Percentiles rank a stretch among this genome's conserved stretches.
Conservation (phyloP, 768 basidiomycete species). For the Lactifluus pinguis region DNA sequence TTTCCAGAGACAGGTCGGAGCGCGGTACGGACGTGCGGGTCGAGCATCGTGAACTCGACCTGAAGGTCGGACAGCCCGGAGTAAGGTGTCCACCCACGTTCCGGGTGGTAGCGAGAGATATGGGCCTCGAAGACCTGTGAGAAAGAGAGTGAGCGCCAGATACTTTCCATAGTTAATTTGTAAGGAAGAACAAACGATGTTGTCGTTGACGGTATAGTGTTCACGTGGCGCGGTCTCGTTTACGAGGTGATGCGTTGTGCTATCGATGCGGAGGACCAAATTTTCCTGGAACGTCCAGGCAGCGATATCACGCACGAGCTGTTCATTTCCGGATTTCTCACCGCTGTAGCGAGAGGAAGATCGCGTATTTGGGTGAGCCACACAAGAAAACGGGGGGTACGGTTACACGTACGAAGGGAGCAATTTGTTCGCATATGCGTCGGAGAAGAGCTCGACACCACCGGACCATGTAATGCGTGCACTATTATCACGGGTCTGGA, state of each 20-base stretch:
- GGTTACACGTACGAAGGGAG: slow-evolving; percentile 43
- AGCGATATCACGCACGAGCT: slow-evolving; percentile 64
- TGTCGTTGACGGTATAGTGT: slow-evolving; percentile 79
- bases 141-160: background rate
- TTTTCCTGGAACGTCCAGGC: slow-evolving; percentile 91
- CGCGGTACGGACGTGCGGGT: slow-evolving; percentile 85
- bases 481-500: slow-evolving; percentile 76
- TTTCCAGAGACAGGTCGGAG: slow-evolving; percentile 47
- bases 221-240: slow-evolving; percentile 55
- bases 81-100: slow-evolving; percentile 59
- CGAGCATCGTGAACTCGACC: slow-evolving; percentile 97
- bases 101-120: slow-evolving; percentile 59
- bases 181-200: slow-evolving; percentile 47
- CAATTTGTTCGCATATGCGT: slow-evolving; percentile 60
- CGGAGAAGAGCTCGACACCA: slow-evolving; percentile 68
- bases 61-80: slow-evolving; percentile 73
- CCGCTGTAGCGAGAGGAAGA: slow-evolving; percentile 32
- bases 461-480: slow-evolving; percentile 77
- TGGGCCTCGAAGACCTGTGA: slow-evolving; percentile 62
- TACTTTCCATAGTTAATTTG: background rate
- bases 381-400: background rate
- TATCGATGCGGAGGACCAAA: slow-evolving; percentile 70
- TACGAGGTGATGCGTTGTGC: slow-evolving; percentile 60
- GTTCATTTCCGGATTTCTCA: slow-evolving; percentile 61
- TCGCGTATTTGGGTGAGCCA: background rate